Conservation (phyloP, 805 yeast genomes). For the Alloascoidea africana region DNA sequence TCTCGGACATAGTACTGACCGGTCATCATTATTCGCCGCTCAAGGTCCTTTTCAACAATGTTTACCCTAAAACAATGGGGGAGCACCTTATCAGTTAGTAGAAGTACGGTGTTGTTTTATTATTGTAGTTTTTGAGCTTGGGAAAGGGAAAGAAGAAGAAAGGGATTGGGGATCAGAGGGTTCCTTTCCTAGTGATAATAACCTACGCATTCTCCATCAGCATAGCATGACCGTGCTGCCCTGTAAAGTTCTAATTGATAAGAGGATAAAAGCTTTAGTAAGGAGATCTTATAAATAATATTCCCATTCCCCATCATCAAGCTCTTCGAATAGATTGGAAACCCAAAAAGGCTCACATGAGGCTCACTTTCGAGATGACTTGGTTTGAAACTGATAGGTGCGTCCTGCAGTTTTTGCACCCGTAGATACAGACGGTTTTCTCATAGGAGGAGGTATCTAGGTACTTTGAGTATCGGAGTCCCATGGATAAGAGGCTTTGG, state of each 20-base stretch:
- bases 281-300: no score
- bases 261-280: no score
- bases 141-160: no score
- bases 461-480: slow-evolving; percentile 27
- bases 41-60: slow-evolving; percentile 15
- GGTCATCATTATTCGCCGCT: slow-evolving; percentile 28
- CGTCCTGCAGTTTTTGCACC: slow-evolving; percentile 24
- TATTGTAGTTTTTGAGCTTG: no score
- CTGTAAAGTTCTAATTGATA: slow-evolving; percentile 23
- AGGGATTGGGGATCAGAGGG: no score
- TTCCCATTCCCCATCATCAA: not conserved
- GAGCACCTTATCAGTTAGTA: slow-evolving; percentile 9
- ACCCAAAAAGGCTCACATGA: not conserved
- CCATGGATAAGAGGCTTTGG: no score
- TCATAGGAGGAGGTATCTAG: slow-evolving; percentile 21
- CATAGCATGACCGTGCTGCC: slow-evolving; percentile 31
- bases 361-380: slow-evolving; percentile 21
- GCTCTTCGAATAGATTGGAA: no score
- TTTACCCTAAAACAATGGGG: slow-evolving; percentile 15
- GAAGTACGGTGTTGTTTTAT: no score
- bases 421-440: slow-evolving; percentile 18
- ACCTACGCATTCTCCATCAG: slow-evolving; percentile 22
- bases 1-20: slow-evolving; percentile 33
- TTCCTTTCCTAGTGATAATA: not conserved
- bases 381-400: slow-evolving; percentile 22